phyloP scores from a whole-genome alignment of 139 green algal genomes.

The Limnomonas spitsbergensis region DNA sequence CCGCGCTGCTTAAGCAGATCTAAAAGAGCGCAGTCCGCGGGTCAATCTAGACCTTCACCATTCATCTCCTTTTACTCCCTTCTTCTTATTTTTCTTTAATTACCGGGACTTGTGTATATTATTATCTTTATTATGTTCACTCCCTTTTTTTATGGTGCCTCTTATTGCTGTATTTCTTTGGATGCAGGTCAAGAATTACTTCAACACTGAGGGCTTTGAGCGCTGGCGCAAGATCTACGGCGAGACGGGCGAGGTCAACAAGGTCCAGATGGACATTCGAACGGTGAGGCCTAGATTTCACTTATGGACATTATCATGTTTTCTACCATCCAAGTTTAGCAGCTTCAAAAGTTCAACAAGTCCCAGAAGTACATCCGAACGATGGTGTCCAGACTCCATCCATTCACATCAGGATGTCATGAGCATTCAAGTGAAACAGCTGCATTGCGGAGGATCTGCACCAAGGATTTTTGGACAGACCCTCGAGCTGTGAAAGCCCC shows the following conservation, averaged over 20 bases:
- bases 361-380: too few species aligned
- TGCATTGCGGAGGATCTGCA: too few species aligned
- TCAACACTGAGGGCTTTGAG: conserved; percentile 91
- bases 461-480: too few species aligned
- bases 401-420: too few species aligned
- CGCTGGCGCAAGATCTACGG: conserved; percentile 98
- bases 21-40: not conserved
- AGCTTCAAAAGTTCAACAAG: too few species aligned
- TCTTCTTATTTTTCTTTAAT: not conserved
- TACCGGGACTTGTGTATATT: not conserved
- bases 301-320: too few species aligned
- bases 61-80: too few species aligned
- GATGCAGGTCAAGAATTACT: conserved; percentile 90
- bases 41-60: not conserved
- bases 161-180: not conserved
- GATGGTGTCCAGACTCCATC: too few species aligned
- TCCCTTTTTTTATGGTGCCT: not conserved
- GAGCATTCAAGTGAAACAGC: too few species aligned
- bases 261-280: conserved; percentile 95
- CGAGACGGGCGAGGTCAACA: conserved; percentile 98
- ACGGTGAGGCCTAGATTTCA: not conserved
- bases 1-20: not conserved
- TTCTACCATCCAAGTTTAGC: too few species aligned
- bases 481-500: too few species aligned
- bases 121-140: not conserved